Evolutionary conservation across 768 basidiomycete species (phyloP), one percentile per base, ranked within the genome.

Genomic region (Kwoniella dendrophila): DNA sequence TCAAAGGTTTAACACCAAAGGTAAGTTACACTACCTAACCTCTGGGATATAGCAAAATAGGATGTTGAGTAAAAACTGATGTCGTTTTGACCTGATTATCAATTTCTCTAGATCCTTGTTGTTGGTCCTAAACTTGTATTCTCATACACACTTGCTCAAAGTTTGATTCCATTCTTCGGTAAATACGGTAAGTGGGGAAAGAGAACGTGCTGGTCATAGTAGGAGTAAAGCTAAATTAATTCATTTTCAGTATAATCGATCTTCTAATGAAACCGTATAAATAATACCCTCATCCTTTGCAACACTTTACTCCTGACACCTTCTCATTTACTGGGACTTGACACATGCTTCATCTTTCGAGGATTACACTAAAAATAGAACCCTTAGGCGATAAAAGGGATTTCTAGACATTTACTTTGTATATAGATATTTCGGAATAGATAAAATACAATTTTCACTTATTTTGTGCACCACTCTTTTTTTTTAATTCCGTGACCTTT

Each of bases 81-180:
- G 8, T 6, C 32, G 49, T 5, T 32, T 8, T 30, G 10, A 30
- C 30, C 12, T 51, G 6, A 51, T 51, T 51, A 26, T 16, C 52
- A 4, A 2, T 22, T 34, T 14, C 22, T n/a, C 14, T 70, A 94
- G 91, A 90, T 95, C 70, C 84, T 97, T 47, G 92, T 97, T 64
- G 93, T 98, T 36, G 94, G 93, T 53, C 95, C 95, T 40, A 97
- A 98, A 82, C 86, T 98, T 34, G 92, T 98, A 71, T 98, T 98
- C 85, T 92, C 90, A 72, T 97, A 95, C 82, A 98, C 95, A 50
- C 85, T 97, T 3, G 95, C 95, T 11, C 95, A 98, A 80, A 90
- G 89, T 18, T 83, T 98, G 79, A 97, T 98, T 82, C 94, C 94
- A 47, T 82, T 88, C 71, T 96, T 94, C 81, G 85, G 87, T 43